Evolutionary conservation across 805 yeast genomes (phyloP).

Genomic region (Pachysolen tannophilus): DNA sequence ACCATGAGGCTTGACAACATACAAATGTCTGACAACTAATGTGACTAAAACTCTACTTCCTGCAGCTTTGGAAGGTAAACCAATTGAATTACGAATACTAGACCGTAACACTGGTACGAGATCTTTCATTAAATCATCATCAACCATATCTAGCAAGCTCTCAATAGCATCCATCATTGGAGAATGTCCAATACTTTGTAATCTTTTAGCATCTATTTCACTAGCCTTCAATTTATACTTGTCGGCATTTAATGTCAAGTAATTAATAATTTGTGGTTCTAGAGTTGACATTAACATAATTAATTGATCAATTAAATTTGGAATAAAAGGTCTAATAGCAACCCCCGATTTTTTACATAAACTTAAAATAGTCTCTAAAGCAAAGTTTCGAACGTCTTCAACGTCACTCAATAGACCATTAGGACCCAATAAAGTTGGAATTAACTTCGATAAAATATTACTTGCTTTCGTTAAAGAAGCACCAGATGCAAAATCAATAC

Average conservation of each 20-base stretch:
- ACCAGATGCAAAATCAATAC: constrained; percentile 40
- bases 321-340: constrained; percentile 58
- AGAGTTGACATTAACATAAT: constrained; percentile 70
- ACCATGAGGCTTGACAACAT: constrained; percentile 40
- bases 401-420: constrained; percentile 81
- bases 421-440: constrained; percentile 75
- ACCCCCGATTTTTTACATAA: constrained; percentile 58
- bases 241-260: constrained; percentile 78
- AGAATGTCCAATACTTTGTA: constrained; percentile 66
- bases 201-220: constrained; percentile 71
- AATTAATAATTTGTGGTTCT: constrained; percentile 88
- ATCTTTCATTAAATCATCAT: constrained; percentile 39
- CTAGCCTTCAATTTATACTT: constrained; percentile 69
- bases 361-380: constrained; percentile 66
- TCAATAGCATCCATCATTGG: constrained; percentile 89
- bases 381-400: constrained; percentile 71
- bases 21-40: constrained; percentile 48
- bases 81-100: constrained; percentile 65
- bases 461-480: constrained; percentile 32
- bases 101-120: constrained; percentile 41
- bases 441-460: constrained; percentile 42
- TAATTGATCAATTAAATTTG: constrained; percentile 61
- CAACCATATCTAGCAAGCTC: constrained; percentile 50
- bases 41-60: constrained; percentile 68
- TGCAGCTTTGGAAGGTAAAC: constrained; percentile 86